Evolutionary conservation across 345 rosid species (phyloP), one percentile per base, ranked within the genome.

Genomic region (Hibiscus tridactylites): DNA sequence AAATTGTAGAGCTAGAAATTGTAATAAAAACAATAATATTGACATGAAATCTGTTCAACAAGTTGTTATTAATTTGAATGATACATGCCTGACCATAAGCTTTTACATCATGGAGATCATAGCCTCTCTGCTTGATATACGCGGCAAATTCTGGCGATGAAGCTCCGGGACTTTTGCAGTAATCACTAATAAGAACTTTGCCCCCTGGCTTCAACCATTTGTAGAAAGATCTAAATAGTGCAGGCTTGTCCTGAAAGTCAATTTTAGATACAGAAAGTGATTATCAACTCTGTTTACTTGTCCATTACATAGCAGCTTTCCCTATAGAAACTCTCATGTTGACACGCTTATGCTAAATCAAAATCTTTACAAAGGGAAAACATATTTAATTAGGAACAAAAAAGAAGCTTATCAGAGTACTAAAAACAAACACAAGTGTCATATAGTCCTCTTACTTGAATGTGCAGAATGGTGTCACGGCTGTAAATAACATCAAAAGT

Each of bases 131-230:
- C 79, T 82, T 88, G 67, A 92, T 89, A 73, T 95, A 90, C 74
- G 77, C 87, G 0, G 87, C 81, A 62, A 95, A 92, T 70, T 89
- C 94, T 35, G 83, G 15, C 6, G 93, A 84, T 44, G 99, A 88
- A 13, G 83, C 76, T 81, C 93, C 91, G 29, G 91, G 78, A 61
- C 81, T 82, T 76, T 71, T 89, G 82, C 99, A 92, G 82, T 95
- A 95, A 71, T 92, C 97, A 44, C 88, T 90, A n/a, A 92, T 90
- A 26, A 95, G 99, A 79, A 95, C 84, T 82, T 77, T 90, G 10
- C 99, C 99, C 70, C 99, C 97, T 0, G 96, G 96, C 82, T 91
- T 95, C 86, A 92, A 72, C 97, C 99, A 95, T 83, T 86, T 92
- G 85, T 74, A 89, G 82, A 95, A 95, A 61, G 91, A 88, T 74